Base-by-base conservation (phyloP, 106 monocot genomes). In the Phalaenopsis equestris region DNA sequence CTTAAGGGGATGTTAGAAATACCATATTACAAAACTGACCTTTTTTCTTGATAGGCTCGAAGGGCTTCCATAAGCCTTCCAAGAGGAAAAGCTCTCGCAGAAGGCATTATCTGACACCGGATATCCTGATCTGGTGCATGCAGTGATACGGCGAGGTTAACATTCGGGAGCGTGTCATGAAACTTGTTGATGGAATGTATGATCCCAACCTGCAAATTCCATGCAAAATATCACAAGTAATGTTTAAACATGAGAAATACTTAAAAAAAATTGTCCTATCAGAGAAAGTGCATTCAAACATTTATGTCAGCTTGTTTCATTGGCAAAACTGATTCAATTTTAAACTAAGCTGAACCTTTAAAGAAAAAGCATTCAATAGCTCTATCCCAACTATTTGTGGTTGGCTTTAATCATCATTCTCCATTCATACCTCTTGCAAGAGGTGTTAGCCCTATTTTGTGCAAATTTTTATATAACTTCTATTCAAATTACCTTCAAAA, bases 41-140 rank as follows among this genome's bases (percentile, higher is more conserved):
- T 91, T 37, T 79, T 91, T 36, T 83, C 88, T 85, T 99, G 98
- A 88, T 99, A 99, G 65, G 81, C 74, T 38, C 83, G 81, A 47
- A 99, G 82, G 74, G 95, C 83, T 80, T 93, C 91, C 88, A 99
- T 95, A 56, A 99, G 87, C 64, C 77, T 95, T 81, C 48, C 65
- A 17, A 99, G 79, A 61, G 95, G 95, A 93, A 99, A 99, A 72
- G 95, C 99, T 81, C 90, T 79, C 45, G 91, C 99, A 41, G 99
- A 91, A 73, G 95, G 99, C 99, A 99, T 99, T 81, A 99, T 99
- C 38, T 91, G 92, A 84, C 95, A 95, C 42, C 99, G 90, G 46
- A 91, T 90, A 70, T 99, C 91, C 79, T 99, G 99, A 81, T 95
- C 91, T 1, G 99, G 93, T 65, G 99, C 99, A 90, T 99, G 99